A percentile compares a stretch with the other conserved stretches of the same genome.
Conservation (phyloP, 306 rosid species). For the Hippophae rhamnoides region DNA sequence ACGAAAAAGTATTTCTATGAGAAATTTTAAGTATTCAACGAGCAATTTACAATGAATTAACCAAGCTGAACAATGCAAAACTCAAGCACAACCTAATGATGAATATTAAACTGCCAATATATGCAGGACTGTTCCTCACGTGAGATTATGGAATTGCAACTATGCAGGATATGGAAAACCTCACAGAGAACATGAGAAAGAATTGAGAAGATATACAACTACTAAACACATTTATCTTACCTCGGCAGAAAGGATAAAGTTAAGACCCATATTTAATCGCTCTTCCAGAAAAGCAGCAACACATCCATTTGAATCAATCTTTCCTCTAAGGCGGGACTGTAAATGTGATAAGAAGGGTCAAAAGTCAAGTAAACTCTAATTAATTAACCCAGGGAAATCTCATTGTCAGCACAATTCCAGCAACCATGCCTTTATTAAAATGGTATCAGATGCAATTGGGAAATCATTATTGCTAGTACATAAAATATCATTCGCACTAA, state of each 20-base stretch:
- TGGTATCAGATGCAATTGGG: too few species aligned
- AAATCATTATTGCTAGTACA: too few species aligned
- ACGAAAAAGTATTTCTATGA: not conserved
- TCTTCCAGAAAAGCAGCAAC: slow-evolving; percentile 79
- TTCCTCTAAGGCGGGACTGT: slow-evolving; percentile 86
- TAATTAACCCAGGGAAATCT: not conserved
- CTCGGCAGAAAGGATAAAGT: slow-evolving; percentile 67
- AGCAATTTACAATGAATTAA: too few species aligned
- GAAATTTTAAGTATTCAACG: not conserved
- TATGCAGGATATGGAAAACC: not conserved
- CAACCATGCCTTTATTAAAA: too few species aligned
- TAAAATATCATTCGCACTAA: too few species aligned
- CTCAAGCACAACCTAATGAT: too few species aligned
- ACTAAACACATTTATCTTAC: slow-evolving; percentile 16
- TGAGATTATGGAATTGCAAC: too few species aligned
- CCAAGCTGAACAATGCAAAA: too few species aligned
- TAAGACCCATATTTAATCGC: slow-evolving; percentile 67
- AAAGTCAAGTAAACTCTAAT: not conserved
- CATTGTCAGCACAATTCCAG: too few species aligned
- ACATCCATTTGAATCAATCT: slow-evolving; percentile 76
- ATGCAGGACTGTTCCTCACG: too few species aligned
- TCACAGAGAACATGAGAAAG: not conserved
- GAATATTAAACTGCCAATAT: too few species aligned
- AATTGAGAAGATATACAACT: not conserved
- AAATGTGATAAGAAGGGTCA: slow-evolving; percentile 18